Conservation (phyloP, 2,329 filamentous ascomycete species). For the Chaetomiaceae sp. region DNA sequence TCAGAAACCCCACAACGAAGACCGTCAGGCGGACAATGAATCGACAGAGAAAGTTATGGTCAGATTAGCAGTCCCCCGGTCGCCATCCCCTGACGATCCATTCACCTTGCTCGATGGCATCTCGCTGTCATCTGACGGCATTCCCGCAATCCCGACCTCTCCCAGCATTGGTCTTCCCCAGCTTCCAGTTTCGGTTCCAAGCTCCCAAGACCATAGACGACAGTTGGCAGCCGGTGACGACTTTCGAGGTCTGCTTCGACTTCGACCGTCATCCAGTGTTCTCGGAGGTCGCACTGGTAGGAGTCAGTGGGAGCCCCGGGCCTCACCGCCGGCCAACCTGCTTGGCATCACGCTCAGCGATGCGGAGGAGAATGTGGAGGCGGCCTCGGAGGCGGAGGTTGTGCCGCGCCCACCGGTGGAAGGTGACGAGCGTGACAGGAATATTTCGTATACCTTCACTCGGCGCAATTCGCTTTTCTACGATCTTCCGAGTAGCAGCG, state of each 20-base stretch:
- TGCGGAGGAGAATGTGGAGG: not conserved
- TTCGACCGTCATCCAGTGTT: not conserved
- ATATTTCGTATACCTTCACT: not conserved
- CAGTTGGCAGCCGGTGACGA: not conserved
- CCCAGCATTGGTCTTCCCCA: not conserved
- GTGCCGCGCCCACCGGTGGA: no score
- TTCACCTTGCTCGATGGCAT: constrained; percentile 2
- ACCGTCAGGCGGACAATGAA: no score
- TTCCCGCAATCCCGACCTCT: not conserved
- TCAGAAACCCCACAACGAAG: not conserved
- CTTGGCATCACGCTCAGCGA: constrained; percentile 6
- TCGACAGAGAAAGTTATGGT: not conserved
- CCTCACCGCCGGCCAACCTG: not conserved
- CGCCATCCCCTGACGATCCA: not conserved
- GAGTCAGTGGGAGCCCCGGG: not conserved
- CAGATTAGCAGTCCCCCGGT: not conserved
- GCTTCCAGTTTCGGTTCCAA: not conserved
- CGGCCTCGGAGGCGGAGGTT: not conserved
- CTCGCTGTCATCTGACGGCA: not conserved
- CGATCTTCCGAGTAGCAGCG: constrained; percentile 2
- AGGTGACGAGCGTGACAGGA: not conserved
- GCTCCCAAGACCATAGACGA: not conserved
- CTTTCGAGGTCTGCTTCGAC: not conserved
- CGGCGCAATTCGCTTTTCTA: constrained; percentile 7
- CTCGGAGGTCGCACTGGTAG: not conserved